Conservation (phyloP, 495 filamentous ascomycete species). For the Penicillium simplicissimum region DNA sequence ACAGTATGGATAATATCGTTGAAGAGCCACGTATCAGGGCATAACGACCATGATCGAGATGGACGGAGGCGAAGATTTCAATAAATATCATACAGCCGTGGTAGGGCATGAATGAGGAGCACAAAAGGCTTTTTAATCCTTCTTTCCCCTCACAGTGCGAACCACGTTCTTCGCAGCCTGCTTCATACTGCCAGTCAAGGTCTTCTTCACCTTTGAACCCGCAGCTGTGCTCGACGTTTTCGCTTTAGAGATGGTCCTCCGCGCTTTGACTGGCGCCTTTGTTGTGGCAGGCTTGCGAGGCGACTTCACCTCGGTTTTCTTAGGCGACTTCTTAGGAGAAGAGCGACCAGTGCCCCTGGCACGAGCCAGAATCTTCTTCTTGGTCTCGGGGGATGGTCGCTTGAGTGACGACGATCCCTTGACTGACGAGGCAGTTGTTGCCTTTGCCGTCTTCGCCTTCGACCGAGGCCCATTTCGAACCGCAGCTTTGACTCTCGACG, state of each 20-base stretch:
- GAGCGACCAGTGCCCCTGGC: slow-evolving; percentile 24
- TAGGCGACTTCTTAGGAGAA: slow-evolving; percentile 14
- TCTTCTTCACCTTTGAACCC: slow-evolving; percentile 11
- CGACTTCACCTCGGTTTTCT: slow-evolving; percentile 18
- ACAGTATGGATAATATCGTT: too few relatives aligned
- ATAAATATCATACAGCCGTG: not conserved
- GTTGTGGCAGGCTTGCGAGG: slow-evolving; percentile 22
- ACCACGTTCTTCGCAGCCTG: slow-evolving; percentile 20
- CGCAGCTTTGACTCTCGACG: slow-evolving; percentile 27
- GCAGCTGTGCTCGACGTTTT: slow-evolving; percentile 15
- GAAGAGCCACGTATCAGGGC: not conserved
- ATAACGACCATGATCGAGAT: not conserved
- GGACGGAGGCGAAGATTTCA: not conserved
- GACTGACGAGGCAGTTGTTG: slow-evolving; percentile 16
- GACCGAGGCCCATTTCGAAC: slow-evolving; percentile 3
- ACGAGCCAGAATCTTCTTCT: slow-evolving; percentile 34
- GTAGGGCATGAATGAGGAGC: not conserved
- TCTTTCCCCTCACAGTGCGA: slow-evolving; percentile 22
- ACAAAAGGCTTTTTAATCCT: slow-evolving; percentile 11
- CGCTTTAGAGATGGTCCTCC: slow-evolving; percentile 12
- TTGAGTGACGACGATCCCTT: slow-evolving; percentile 30
- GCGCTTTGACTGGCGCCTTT: slow-evolving; percentile 18
- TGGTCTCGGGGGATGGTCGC: slow-evolving; percentile 38
- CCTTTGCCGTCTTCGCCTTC: slow-evolving; percentile 19
- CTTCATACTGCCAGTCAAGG: slow-evolving; percentile 19